phyloP scores from a whole-genome alignment of 2,329 filamentous ascomycete species.

The Stylonectria norvegica region DNA sequence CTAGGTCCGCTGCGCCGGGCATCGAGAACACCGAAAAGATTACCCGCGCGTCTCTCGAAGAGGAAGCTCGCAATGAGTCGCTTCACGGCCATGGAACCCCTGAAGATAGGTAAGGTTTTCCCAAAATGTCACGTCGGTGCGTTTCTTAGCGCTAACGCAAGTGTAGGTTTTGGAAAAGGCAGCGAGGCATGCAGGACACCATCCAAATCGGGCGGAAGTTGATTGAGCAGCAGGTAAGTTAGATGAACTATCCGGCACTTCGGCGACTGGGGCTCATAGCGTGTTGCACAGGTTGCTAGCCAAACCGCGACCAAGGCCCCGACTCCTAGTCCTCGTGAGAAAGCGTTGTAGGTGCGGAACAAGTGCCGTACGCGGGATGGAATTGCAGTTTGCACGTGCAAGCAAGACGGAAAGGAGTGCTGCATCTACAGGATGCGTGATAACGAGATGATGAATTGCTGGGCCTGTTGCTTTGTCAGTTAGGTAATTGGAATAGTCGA shows the following conservation, averaged over 20 bases:
- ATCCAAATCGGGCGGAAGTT: slow-evolving; percentile 53
- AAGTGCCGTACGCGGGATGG: no score
- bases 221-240: slow-evolving; percentile 46
- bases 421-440: slow-evolving; percentile 8
- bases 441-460: slow-evolving; percentile 18
- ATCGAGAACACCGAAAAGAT: slow-evolving; percentile 58
- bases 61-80: slow-evolving; percentile 53
- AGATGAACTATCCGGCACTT: no score
- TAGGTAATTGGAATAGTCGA: no score
- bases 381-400: no score
- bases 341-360: slow-evolving; percentile 6
- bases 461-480: no score
- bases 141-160: slow-evolving; percentile 17
- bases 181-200: slow-evolving; percentile 55
- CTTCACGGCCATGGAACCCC: slow-evolving; percentile 46
- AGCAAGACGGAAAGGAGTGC: no score
- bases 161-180: slow-evolving; percentile 59
- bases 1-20: slow-evolving; percentile 45
- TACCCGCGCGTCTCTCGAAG: slow-evolving; percentile 62
- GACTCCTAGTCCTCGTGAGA: slow-evolving; percentile 21
- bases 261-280: no score
- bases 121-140: neutral
- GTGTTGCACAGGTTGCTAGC: slow-evolving; percentile 11
- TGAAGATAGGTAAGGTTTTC: slow-evolving; percentile 46
- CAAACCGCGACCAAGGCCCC: no score